Evolutionary conservation across 129 eudicot genomes (phyloP), one percentile per base, ranked within the genome.

Genomic region (Apium graveolens): DNA sequence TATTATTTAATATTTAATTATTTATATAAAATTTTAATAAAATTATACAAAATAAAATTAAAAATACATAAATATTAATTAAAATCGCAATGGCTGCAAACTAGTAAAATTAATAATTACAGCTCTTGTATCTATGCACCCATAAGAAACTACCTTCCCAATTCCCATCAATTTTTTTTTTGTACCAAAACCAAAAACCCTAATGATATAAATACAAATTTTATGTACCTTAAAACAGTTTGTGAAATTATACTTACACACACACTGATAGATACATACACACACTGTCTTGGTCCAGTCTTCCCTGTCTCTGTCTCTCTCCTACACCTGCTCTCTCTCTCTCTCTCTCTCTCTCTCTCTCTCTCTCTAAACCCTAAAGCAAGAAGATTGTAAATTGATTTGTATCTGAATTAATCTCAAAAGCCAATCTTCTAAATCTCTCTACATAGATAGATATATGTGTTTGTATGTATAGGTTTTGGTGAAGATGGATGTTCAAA

Each of bases 401-500:
- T 68, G 73, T 35, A 7, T 26, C 34, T 27, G 8, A 69, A n/a
- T 66, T 42, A 51, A 71, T 48, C 55, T 76, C 55, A 80, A 45
- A 35, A 21, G 11, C 44, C 75, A 26, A 24, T 71, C 75, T 3
- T 9, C 12, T 13, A 21, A 21, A 72, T 38, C 27, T 72, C 29
- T 9, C 31, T 3, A 70, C 21, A 6, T 6, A 51, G 11, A 51
- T 26, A 8, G 2, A 60, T 60, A 60, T 60, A 60, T 10, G 17
- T 60, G 1, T 0, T 72, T 39, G 49, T 72, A 72, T 72, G 45
- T 72, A 72, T 41, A 72, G 53, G 46, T 53, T 11, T 7, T 1
- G 16, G 76, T 32, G 18, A 62, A 31, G 26, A 94, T 95, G 99
- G 99, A 95, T 91, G 92, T 92, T 84, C 92, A 76, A 26, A 86